Percentiles rank a stretch among this genome's conserved stretches.
These are phyloP conservation scores for Hibiscus syriacus DNA, from an alignment of 345 rosid genomes.

Conservation along the genomic window DNA sequence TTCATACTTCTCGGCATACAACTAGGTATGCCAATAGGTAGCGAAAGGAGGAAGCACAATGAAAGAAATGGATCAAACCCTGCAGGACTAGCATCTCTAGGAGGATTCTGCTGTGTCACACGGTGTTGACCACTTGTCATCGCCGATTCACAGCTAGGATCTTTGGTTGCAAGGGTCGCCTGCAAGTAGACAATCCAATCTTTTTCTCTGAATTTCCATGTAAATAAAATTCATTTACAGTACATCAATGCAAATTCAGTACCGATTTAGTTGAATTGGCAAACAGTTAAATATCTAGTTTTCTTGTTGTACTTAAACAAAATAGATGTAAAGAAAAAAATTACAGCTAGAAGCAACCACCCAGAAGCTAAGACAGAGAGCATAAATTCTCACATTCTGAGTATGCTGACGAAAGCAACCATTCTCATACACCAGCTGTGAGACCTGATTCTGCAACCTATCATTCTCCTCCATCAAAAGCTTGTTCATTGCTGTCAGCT, in stretches of 20 bases:
- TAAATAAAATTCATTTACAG: not conserved
- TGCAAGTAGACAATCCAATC: slow-evolving; percentile 28
- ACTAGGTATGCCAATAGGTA: no score
- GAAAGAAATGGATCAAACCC: slow-evolving; percentile 65
- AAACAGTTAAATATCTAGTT: not conserved
- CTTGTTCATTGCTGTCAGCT: slow-evolving; percentile 96
- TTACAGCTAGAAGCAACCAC: not conserved
- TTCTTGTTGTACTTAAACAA: not conserved
- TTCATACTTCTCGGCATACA: no score
- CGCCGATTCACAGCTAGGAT: slow-evolving; percentile 98
- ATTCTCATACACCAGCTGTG: slow-evolving; percentile 93
- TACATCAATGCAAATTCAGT: not conserved
- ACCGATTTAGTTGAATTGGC: not conserved
- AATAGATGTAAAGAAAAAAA: slow-evolving; percentile 1
- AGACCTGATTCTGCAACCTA: slow-evolving; percentile 99
- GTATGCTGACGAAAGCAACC: slow-evolving; percentile 96
- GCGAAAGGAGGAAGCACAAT: no score
- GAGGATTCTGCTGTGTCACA: slow-evolving; percentile 90
- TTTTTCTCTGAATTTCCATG: slow-evolving; percentile 10
- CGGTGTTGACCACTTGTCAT: slow-evolving; percentile 98
- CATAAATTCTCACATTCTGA: slow-evolving; percentile 53
- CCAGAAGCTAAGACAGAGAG: slow-evolving; percentile 2
- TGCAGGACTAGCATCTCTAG: slow-evolving; percentile 99
- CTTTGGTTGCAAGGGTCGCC: slow-evolving; percentile 91
- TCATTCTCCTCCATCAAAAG: slow-evolving; percentile 99